Evolutionary conservation across 139 green algal species (phyloP).

Genomic region (Diplosphaera chodatii): DNA sequence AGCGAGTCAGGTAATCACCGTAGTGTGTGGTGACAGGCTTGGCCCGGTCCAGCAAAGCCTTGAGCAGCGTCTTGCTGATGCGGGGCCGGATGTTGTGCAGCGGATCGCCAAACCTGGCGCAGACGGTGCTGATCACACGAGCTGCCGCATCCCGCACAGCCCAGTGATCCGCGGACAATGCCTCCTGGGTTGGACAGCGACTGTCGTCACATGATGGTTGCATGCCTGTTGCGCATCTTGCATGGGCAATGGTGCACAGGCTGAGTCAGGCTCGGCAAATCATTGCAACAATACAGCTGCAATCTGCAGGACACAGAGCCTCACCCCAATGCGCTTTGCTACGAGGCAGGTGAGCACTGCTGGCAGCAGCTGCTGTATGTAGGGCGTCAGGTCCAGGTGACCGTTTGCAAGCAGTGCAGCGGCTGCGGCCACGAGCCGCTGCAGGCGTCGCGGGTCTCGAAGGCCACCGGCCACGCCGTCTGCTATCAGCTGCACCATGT

Average conservation of each 20-base stretch:
- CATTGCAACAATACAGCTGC: too few species aligned
- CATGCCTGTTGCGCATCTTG: too few species aligned
- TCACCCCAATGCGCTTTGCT: conserved; percentile 48
- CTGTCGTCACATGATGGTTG: too few species aligned
- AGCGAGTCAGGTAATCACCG: too few species aligned
- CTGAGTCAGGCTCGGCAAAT: too few species aligned
- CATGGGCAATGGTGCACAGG: too few species aligned
- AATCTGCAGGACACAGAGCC: conserved; percentile 37
- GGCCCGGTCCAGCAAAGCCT: conserved; percentile 37
- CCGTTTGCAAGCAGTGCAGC: conserved; percentile 60
- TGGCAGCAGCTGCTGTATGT: conserved; percentile 82
- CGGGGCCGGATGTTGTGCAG: conserved; percentile 58
- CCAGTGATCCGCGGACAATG: conserved; percentile 25
- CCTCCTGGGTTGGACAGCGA: neutral
- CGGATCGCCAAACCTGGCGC: conserved; percentile 42
- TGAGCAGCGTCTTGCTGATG: conserved; percentile 42
- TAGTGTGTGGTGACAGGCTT: conserved; percentile 59
- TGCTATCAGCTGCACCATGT: conserved; percentile 69
- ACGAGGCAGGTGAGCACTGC: conserved; percentile 72
- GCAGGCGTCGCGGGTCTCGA: conserved; percentile 15
- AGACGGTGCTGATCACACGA: conserved; percentile 41
- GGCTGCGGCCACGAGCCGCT: conserved; percentile 30
- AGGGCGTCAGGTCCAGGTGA: conserved; percentile 60
- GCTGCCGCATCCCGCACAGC: conserved; percentile 49
- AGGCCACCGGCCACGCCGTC: conserved; percentile 47